Percentiles rank a stretch among this genome's conserved stretches.
phyloP scores from a whole-genome alignment of 352 stramenopile genomes.

The Hyaloperonospora arabidopsidis region DNA sequence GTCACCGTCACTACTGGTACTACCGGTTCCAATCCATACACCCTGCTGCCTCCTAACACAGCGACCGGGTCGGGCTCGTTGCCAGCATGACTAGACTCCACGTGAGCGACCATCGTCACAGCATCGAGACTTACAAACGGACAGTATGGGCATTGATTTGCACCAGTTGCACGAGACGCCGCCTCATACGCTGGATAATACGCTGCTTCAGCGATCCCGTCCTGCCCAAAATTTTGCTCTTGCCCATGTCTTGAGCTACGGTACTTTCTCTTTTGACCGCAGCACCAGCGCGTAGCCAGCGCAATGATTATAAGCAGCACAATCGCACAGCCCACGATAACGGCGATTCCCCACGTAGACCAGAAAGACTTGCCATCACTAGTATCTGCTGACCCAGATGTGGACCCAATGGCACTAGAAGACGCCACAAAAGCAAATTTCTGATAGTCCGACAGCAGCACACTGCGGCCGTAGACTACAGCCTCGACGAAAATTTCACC shows the following conservation, averaged over 20 bases:
- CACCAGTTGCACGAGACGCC: conserved; percentile 15
- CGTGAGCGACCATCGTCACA: conserved; percentile 60
- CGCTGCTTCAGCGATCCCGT: conserved; percentile 2
- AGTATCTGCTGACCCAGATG: conserved; percentile 21
- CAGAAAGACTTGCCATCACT: conserved; percentile 35
- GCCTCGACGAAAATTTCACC: conserved; percentile 70
- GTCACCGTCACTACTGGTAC: conserved; percentile 19
- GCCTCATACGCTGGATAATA: conserved; percentile 16
- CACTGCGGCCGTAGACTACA: conserved; percentile 54
- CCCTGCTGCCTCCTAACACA: conserved; percentile 23
- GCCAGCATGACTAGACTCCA: conserved; percentile 37
- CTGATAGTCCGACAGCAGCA: conserved; percentile 49
- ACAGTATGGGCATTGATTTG: conserved; percentile 54
- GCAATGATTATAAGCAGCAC: conserved; percentile 45
- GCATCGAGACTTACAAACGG: conserved; percentile 38
- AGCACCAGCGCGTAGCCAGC: conserved; percentile 28
- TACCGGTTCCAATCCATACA: conserved; percentile 22
- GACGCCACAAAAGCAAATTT: conserved; percentile 74
- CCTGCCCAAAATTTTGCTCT: conserved; percentile 16
- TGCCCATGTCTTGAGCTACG: conserved; percentile 3
- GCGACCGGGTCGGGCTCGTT: conserved; percentile 7
- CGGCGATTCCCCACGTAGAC: conserved; percentile 48
- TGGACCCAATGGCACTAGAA: conserved; percentile 61
- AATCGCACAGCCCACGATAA: conserved; percentile 37
- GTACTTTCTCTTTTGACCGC: conserved; percentile 16